These are phyloP conservation scores for Saprolegnia diclina DNA, from an alignment of 352 stramenopile species.

Conservation along the genomic window DNA sequence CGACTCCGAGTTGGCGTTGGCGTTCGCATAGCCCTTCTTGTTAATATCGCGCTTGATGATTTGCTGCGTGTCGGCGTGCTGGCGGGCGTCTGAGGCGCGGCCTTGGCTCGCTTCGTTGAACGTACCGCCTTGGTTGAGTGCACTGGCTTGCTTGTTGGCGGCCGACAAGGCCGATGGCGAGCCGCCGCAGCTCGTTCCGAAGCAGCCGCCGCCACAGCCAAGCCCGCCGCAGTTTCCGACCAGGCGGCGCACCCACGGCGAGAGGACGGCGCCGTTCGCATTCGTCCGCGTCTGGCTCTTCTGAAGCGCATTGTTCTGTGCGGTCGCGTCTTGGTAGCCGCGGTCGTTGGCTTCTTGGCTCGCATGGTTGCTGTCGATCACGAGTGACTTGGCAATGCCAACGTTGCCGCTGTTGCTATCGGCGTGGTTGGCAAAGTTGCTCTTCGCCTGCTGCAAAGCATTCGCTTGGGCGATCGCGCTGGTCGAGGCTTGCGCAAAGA, in stretches of 20 bases:
- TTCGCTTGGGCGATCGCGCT: neutral
- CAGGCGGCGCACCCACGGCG: neutral
- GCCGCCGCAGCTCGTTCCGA: neutral
- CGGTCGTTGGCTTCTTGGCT: slow-evolving; percentile 11
- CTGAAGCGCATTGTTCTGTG: slow-evolving; percentile 1
- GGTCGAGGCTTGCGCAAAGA: neutral
- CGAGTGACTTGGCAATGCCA: slow-evolving; percentile 2
- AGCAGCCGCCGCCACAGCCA: neutral
- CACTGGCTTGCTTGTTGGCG: neutral
- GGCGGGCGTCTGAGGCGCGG: neutral
- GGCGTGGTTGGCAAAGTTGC: slow-evolving; percentile 17
- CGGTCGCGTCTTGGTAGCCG: neutral
- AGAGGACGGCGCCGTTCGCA: slow-evolving; percentile 9
- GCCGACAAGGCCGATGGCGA: neutral
- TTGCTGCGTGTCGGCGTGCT: neutral
- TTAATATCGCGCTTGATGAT: neutral
- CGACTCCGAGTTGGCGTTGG: slow-evolving; percentile 13
- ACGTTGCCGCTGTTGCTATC: slow-evolving; percentile 16
- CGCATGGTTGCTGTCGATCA: slow-evolving; percentile 1
- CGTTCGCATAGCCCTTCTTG: slow-evolving; percentile 2
- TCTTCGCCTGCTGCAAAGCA: neutral
- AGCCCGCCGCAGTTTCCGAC: neutral
- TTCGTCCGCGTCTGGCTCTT: neutral
- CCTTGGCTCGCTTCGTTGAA: slow-evolving; percentile 8
- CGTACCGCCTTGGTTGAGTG: neutral